These are phyloP conservation scores for Mortierella sp. DNA, from an alignment of 371 early-diverging fungal species.

Conservation along the genomic window DNA sequence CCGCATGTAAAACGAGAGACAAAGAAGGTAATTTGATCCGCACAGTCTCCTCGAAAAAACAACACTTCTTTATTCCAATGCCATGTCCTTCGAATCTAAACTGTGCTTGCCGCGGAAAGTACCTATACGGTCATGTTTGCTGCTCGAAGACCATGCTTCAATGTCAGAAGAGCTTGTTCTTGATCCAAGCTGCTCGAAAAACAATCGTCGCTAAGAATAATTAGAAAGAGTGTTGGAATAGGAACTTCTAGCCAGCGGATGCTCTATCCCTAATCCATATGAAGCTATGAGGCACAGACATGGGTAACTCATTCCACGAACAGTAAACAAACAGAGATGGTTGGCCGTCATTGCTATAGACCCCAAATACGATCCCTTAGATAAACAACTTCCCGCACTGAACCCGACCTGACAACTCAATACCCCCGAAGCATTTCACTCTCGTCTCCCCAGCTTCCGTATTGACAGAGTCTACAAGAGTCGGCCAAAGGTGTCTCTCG, in stretches of 20 bases:
- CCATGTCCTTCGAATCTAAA: no score
- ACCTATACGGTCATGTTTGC: no score
- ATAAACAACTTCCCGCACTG: no score
- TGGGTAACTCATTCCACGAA: neutral
- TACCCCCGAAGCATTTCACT: neutral
- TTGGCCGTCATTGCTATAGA: neutral
- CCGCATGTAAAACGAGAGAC: neutral
- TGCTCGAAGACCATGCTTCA: no score
- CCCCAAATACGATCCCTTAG: no score
- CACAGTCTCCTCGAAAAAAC: neutral
- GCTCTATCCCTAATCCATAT: neutral
- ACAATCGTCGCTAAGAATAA: neutral
- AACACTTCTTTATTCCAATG: neutral
- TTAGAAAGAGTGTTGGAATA: neutral
- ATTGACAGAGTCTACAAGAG: neutral
- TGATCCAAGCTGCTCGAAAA: neutral
- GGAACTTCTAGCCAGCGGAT: neutral
- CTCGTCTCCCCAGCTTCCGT: neutral
- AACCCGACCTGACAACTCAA: neutral
- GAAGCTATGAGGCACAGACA: no score
- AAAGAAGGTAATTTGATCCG: neutral
- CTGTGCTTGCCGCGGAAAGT: no score
- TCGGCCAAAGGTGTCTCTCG: neutral
- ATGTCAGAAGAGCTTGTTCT: no score
- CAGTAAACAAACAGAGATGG: no score